phyloP scores from a whole-genome alignment of 495 filamentous ascomycete genomes.

The Astrocystis sublimbata region DNA sequence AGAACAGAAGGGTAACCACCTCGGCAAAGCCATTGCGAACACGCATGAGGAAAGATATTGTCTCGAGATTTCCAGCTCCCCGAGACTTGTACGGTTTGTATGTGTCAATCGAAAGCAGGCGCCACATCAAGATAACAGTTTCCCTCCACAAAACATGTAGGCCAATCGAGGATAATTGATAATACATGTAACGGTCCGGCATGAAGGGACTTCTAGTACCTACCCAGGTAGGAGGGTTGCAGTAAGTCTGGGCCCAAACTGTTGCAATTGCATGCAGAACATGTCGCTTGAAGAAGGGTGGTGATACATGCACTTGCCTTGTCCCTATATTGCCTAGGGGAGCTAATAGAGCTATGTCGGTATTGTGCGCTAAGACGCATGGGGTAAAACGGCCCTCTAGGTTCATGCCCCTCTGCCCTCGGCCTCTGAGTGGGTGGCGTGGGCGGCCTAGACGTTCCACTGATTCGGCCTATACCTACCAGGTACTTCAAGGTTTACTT shows the following conservation, averaged over 20 bases:
- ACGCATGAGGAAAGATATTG: background rate
- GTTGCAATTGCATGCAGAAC: background rate
- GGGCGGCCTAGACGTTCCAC: no score
- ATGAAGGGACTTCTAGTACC: background rate
- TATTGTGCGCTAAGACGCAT: background rate
- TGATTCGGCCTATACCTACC: no score
- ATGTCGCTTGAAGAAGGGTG: conserved; percentile 7
- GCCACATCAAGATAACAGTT: background rate
- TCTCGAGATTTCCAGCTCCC: background rate
- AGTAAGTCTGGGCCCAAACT: background rate
- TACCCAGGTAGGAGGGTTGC: background rate
- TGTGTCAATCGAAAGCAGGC: background rate
- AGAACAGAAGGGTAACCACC: background rate
- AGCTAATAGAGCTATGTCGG: background rate
- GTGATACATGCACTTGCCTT: background rate
- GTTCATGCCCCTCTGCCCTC: conserved; percentile 11
- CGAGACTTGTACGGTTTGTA: no score
- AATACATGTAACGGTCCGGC: background rate
- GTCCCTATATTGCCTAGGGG: background rate
- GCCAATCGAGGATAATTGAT: background rate
- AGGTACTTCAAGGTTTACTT: no score
- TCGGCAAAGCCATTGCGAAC: background rate
- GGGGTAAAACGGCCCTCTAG: background rate
- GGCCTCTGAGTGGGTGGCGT: no score
- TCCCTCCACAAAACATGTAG: background rate